Evolutionary conservation across 2,329 filamentous ascomycete genomes (phyloP).

Genomic region (Colletotrichum sp.): DNA sequence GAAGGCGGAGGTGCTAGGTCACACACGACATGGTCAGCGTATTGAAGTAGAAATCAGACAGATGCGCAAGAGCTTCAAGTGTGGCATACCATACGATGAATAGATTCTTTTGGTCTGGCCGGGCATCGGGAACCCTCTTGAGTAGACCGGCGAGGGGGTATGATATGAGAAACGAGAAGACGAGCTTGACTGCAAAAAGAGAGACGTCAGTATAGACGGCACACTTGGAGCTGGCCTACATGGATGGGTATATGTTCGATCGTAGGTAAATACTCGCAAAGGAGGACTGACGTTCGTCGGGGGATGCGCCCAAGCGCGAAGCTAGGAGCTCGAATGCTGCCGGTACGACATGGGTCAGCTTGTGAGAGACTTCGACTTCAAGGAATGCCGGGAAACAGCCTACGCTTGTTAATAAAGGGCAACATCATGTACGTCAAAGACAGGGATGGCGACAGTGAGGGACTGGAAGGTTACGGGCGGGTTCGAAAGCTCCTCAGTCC

Average conservation of each 20-base stretch:
- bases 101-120: slow-evolving; percentile 83
- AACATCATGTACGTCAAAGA: slow-evolving; percentile 25
- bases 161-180: slow-evolving; percentile 87
- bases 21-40: neutral
- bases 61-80: neutral
- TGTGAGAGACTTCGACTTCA: neutral
- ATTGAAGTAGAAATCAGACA: neutral
- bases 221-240: neutral
- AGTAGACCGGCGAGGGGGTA: slow-evolving; percentile 89
- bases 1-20: slow-evolving; percentile 75
- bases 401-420: slow-evolving; percentile 31
- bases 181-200: slow-evolving; percentile 77
- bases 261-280: slow-evolving; percentile 24
- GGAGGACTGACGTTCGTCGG: slow-evolving; percentile 48
- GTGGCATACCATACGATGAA: slow-evolving; percentile 76
- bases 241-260: slow-evolving; percentile 26
- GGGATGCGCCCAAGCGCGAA: slow-evolving; percentile 43
- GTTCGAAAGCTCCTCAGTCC: neutral
- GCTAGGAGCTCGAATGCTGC: slow-evolving; percentile 49
- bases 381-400: neutral
- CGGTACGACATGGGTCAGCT: neutral
- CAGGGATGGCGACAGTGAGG: neutral
- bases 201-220: neutral
- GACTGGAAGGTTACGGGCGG: neutral
- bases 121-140: slow-evolving; percentile 86